A percentile compares a stretch with the other conserved stretches of the same genome.
Conservation (phyloP, 805 yeast genomes). For the Kuraishia floccosa region DNA sequence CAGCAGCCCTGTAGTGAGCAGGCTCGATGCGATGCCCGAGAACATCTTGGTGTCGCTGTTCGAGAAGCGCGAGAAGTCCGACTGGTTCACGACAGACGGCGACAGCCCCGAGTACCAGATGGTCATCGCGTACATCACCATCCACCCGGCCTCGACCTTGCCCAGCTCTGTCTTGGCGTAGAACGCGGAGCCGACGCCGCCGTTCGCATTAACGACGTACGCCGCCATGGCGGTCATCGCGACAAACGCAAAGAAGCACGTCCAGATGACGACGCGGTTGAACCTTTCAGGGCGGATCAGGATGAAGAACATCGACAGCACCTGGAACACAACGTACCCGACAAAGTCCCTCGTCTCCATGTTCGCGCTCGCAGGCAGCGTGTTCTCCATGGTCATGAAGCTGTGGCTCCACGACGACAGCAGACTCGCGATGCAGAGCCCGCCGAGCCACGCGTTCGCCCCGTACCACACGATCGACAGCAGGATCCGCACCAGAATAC, state of each 20-base stretch:
- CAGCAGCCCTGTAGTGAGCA: background rate
- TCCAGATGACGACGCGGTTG: slow-evolving; percentile 7
- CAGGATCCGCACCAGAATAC: slow-evolving; percentile 29
- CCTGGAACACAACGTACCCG: slow-evolving; percentile 31
- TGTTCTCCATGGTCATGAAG: slow-evolving; percentile 25
- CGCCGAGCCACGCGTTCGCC: slow-evolving; percentile 34
- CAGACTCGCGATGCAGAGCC: slow-evolving; percentile 26
- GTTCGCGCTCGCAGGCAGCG: slow-evolving; percentile 22
- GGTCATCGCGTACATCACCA: slow-evolving; percentile 25
- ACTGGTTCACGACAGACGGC: slow-evolving; percentile 24
- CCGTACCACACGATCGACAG: slow-evolving; percentile 35
- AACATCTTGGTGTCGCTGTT: slow-evolving; percentile 5
- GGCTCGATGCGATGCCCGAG: slow-evolving; percentile 21
- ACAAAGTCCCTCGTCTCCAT: slow-evolving; percentile 29
- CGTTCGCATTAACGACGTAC: no score
- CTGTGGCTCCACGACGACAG: slow-evolving; percentile 24
- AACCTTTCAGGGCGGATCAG: slow-evolving; percentile 29
- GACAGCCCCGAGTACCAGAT: slow-evolving; percentile 26
- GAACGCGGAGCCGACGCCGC: slow-evolving; percentile 3
- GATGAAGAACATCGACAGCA: slow-evolving; percentile 27
- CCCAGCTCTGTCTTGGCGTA: slow-evolving; percentile 1
- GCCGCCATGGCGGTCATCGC: slow-evolving; percentile 2
- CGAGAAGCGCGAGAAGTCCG: slow-evolving; percentile 22
- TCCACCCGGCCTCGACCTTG: slow-evolving; percentile 20
- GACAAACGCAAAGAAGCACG: background rate